Percentiles rank a stretch among this genome's conserved stretches.
Conservation (phyloP, 768 basidiomycete genomes). For the Suillus alpinus region DNA sequence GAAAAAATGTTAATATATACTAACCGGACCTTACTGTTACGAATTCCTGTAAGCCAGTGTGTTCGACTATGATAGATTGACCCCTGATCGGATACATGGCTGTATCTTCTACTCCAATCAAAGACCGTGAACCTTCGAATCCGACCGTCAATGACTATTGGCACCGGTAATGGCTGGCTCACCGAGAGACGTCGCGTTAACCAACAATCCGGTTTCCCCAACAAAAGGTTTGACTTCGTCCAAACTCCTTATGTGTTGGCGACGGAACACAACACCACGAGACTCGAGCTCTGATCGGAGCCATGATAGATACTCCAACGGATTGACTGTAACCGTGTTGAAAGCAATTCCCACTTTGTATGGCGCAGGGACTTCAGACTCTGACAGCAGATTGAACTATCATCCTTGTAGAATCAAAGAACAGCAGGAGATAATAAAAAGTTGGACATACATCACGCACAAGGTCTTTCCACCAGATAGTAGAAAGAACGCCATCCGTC, state of each 20-base stretch:
- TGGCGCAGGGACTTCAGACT: constrained; percentile 33
- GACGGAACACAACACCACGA: constrained; percentile 43
- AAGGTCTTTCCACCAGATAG: constrained; percentile 39
- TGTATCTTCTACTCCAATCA: constrained; percentile 81
- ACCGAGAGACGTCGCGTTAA: constrained; percentile 61
- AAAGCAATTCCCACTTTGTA: constrained; percentile 39
- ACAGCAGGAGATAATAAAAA: too few relatives aligned
- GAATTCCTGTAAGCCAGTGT: constrained; percentile 53
- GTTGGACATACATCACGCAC: constrained; percentile 34
- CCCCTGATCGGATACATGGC: constrained; percentile 78
- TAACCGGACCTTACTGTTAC: constrained; percentile 26
- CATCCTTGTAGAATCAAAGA: not conserved
- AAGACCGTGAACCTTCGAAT: constrained; percentile 54
- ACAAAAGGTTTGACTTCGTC: constrained; percentile 43
- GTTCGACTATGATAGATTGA: constrained; percentile 77
- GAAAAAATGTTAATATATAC: constrained; percentile 1
- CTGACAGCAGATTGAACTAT: constrained; percentile 30
- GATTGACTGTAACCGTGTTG: constrained; percentile 47
- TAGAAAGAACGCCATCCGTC: constrained; percentile 15
- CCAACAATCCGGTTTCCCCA: constrained; percentile 36
- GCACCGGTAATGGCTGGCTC: constrained; percentile 3
- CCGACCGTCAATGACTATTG: not conserved
- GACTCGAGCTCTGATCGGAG: constrained; percentile 38
- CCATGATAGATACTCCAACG: constrained; percentile 50
- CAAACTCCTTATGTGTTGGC: constrained; percentile 39